These are phyloP conservation scores for Colletotrichum shisoi DNA, from an alignment of 2,329 filamentous ascomycete genomes.

Conservation along the genomic window DNA sequence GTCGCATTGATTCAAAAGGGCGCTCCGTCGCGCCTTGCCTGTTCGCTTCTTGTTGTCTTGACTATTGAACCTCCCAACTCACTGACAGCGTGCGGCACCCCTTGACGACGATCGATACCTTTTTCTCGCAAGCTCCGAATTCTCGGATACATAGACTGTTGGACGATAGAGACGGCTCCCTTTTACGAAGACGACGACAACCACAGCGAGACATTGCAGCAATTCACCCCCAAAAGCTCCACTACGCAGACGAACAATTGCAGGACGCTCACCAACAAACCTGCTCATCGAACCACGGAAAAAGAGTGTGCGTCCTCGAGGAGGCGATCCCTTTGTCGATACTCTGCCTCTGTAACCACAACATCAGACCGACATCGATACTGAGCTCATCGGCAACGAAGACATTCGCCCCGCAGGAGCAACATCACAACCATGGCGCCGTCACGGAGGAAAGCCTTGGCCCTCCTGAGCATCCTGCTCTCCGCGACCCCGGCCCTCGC, in stretches of 20 bases:
- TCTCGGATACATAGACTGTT: background rate
- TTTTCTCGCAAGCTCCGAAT: background rate
- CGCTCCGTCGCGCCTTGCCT: slow-evolving; percentile 2
- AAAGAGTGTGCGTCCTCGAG: background rate
- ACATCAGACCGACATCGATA: background rate
- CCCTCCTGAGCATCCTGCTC: slow-evolving; percentile 43
- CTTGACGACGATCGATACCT: background rate
- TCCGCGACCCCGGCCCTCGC: slow-evolving; percentile 39
- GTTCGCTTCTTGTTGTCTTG: background rate
- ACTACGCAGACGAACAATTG: background rate
- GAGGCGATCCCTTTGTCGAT: background rate
- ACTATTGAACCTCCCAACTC: background rate
- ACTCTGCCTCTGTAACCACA: background rate
- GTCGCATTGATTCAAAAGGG: slow-evolving; percentile 16
- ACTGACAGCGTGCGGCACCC: background rate
- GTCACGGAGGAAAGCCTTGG: slow-evolving; percentile 17
- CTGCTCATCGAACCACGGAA: background rate
- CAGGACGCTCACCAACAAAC: background rate
- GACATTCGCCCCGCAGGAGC: background rate
- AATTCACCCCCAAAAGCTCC: background rate
- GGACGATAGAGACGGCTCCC: too few relatives aligned
- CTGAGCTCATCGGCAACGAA: background rate
- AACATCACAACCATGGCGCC: slow-evolving; percentile 22
- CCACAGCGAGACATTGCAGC: background rate
- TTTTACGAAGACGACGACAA: background rate